A percentile compares a stretch with the other conserved stretches of the same genome.
Evolutionary conservation across 257 asterid species (phyloP).

Genomic region (Solanum tarapatanum): DNA sequence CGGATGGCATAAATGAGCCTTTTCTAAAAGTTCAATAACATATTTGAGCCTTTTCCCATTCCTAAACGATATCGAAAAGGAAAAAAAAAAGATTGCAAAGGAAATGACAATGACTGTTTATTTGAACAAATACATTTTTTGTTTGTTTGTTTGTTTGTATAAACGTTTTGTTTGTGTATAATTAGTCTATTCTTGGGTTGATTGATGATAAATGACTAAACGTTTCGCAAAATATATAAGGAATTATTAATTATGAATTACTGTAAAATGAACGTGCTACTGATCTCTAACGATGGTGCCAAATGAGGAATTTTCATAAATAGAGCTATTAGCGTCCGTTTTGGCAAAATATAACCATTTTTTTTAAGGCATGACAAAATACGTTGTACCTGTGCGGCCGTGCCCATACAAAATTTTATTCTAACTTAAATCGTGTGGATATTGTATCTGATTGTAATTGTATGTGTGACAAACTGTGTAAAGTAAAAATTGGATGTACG

Average conservation of each 20-base stretch:
- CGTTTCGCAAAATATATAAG: not conserved
- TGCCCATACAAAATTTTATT: not conserved
- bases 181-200: not conserved
- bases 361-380: not conserved
- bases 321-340: not conserved
- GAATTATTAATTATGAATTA: not conserved
- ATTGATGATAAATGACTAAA: not conserved
- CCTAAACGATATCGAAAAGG: not conserved
- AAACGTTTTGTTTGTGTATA: not conserved
- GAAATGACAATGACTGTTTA: not conserved
- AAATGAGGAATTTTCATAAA: not conserved
- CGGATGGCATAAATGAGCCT: too few relatives aligned
- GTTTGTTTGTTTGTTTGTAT: not conserved
- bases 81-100: not conserved
- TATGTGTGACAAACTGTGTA: not conserved
- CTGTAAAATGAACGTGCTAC: not conserved
- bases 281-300: not conserved
- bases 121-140: not conserved
- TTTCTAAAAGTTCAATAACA: too few relatives aligned
- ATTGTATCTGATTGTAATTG: not conserved
- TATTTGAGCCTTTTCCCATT: too few relatives aligned
- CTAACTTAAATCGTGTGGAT: not conserved
- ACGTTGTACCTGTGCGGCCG: not conserved
- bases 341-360: not conserved
- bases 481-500: too few relatives aligned